Conservation (phyloP, 345 rosid genomes). For the Iberis pinnata region DNA sequence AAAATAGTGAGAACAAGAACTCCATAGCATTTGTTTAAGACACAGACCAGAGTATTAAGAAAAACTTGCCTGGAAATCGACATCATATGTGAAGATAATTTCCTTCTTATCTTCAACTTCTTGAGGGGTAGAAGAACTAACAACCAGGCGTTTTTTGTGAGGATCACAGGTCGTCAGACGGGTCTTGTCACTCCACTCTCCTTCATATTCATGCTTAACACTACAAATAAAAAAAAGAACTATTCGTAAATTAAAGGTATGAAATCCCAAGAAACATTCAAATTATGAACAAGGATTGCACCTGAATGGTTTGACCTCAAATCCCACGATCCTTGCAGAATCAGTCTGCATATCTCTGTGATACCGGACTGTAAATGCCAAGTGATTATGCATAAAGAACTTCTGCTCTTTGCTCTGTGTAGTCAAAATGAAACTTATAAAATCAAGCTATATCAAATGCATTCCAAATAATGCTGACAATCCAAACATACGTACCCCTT, state of each 20-base stretch:
- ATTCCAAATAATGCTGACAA: not conserved
- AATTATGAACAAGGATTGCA: slow-evolving; percentile 21
- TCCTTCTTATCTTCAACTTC: slow-evolving; percentile 74
- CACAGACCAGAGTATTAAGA: not conserved
- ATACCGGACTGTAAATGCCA: slow-evolving; percentile 78
- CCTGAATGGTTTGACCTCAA: slow-evolving; percentile 94
- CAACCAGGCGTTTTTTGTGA: slow-evolving; percentile 60
- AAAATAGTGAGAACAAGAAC: slow-evolving; percentile 12
- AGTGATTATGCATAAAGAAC: slow-evolving; percentile 83
- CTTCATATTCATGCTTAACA: slow-evolving; percentile 78
- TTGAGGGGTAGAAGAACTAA: slow-evolving; percentile 79
- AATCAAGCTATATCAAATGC: not conserved
- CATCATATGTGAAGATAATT: slow-evolving; percentile 82
- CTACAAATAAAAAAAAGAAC: slow-evolving; percentile 31
- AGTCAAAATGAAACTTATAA: slow-evolving; percentile 19
- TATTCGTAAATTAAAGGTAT: not conserved
- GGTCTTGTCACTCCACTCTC: slow-evolving; percentile 60
- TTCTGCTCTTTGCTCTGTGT: slow-evolving; percentile 78
- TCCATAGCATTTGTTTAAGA: not conserved
- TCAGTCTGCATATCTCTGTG: slow-evolving; percentile 71
- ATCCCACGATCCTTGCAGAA: slow-evolving; percentile 88
- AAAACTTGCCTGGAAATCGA: slow-evolving; percentile 64
- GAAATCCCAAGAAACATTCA: not conserved
- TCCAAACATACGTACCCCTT: slow-evolving; percentile 49
- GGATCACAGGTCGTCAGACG: slow-evolving; percentile 84